phyloP scores from a whole-genome alignment of 306 rosid genomes.

The Pterocarpus macrocarpus region DNA sequence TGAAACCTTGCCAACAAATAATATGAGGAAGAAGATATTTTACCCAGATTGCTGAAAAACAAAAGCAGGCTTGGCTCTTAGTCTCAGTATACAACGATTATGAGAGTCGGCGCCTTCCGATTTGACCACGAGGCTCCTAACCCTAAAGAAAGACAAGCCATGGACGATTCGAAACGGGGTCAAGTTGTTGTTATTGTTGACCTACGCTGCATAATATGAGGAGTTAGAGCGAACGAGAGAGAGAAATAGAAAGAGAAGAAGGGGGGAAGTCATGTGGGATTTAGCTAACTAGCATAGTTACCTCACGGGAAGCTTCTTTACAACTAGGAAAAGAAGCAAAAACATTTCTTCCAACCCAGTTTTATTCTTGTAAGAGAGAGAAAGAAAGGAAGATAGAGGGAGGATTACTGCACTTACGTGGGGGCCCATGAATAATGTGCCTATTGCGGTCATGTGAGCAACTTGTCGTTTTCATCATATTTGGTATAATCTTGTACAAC shows the following conservation, averaged over 20 bases:
- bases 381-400: constrained; percentile 37
- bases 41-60: constrained; percentile 47
- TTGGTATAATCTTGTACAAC: constrained; percentile 55
- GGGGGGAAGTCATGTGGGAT: constrained; percentile 12
- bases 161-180: constrained; percentile 36
- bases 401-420: constrained; percentile 63
- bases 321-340: constrained; percentile 44
- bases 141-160: constrained; percentile 66
- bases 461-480: constrained; percentile 70
- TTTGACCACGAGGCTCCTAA: constrained; percentile 62
- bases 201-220: constrained; percentile 46
- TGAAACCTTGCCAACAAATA: constrained; percentile 38
- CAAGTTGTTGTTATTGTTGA: constrained; percentile 56
- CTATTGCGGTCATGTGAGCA: constrained; percentile 73
- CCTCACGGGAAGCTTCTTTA: constrained; percentile 56
- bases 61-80: constrained; percentile 15
- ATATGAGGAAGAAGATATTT: constrained; percentile 24
- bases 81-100: neutral
- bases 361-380: constrained; percentile 36
- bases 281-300: constrained; percentile 48
- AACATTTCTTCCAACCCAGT: neutral
- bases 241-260: neutral
- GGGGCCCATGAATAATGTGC: constrained; percentile 75
- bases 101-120: constrained; percentile 64
- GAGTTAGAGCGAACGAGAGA: constrained; percentile 2